Base-by-base conservation (phyloP, 495 filamentous ascomycete species). In the Xylaria curta region DNA sequence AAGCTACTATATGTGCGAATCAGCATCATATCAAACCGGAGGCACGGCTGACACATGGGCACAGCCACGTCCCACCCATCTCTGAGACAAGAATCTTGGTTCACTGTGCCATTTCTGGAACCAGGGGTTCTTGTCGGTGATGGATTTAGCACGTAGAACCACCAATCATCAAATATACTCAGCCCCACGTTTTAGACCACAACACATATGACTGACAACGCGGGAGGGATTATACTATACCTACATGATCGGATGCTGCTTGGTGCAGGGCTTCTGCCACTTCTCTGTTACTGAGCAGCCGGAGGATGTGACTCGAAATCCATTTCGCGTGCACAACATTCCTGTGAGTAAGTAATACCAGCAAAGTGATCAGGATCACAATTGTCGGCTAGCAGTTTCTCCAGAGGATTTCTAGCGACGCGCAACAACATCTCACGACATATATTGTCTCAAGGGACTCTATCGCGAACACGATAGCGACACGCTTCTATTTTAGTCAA, bases 131-230 rank as follows among this genome's bases (percentile, higher is more conserved):
- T 8, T 61, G 19, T 40, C 33, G 38, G 36, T 40, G 19, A 38
- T 61, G 60, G 36, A 42, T 63, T 42, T 63, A 44, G 38, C 60
- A 63, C 36, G 38, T 44, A 44, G 21, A 1, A 33, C 36, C 12
- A 44, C 60, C 60, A 63, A 63, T 63, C 60, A 63, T 42, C n/a
- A 19, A 31, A 44, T 44, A 63, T 33, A 63, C 12, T 15, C 36
- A 15, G 38, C 60, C 60, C 60, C n/a, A 63, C 60, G 60, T 63
- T 63, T 44, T 42, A 24, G 60, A n/a, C 60, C 21, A 26, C 4
- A 63, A 44, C 60, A 24, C 60, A 44, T 19, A 15, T 21, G 12
- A 26, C 38, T 63, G 60, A 26, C 28, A 17, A 63, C 17, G 38
- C 60, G 38, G 19, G 60, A 38, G 7, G 19, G 60, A 44, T 63